Evolutionary conservation across 768 basidiomycete species (phyloP), one percentile per base, ranked within the genome.

Genomic region (Leucosporidium yakuticum): DNA sequence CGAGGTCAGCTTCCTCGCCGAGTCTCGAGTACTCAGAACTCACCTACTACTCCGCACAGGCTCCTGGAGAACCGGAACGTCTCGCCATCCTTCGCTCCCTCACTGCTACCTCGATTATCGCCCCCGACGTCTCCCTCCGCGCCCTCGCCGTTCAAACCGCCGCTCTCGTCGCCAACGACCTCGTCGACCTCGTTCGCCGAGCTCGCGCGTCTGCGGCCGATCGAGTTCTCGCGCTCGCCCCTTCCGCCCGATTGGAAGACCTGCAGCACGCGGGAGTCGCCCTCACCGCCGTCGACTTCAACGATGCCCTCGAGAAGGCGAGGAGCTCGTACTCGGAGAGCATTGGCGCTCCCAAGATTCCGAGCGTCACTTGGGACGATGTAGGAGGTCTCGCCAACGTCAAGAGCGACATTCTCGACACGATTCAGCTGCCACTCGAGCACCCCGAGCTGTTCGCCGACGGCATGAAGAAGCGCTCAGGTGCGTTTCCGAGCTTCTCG

Each of bases 321-420:
- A 48, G 59, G 59, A 60, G 59, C 59, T 84, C 88, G 0, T 94
- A 94, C 78, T 88, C 90, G 12, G 90, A 93, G 76, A 91, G 84
- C 75, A 95, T 98, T 68, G 95, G 94, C n/a, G 91, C 92, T 31
- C 96, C 96, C 0, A 93, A 89, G 73, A 99, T 99, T 47, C 96
- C 96, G 1, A 88, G 83, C 70, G 93, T 99, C 1, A 84, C 88
- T 0, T 99, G 96, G 96, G 92, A 97, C 77, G 96, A 99, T 77
- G 88, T 99, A 19, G 96, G 96, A 32, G 96, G 96, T 6, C 80
- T 99, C 17, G 87, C 86, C 4, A 80, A 83, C 68, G 91, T 96
- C 66, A 98, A 97, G 77, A 79, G 85, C 48, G 95, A 97, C 74
- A 97, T 99, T 63, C 80, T 98, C 67, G 95, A 99, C 75, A 99